Conservation (phyloP, 78 protist species). For the Paulinella micropora region DNA sequence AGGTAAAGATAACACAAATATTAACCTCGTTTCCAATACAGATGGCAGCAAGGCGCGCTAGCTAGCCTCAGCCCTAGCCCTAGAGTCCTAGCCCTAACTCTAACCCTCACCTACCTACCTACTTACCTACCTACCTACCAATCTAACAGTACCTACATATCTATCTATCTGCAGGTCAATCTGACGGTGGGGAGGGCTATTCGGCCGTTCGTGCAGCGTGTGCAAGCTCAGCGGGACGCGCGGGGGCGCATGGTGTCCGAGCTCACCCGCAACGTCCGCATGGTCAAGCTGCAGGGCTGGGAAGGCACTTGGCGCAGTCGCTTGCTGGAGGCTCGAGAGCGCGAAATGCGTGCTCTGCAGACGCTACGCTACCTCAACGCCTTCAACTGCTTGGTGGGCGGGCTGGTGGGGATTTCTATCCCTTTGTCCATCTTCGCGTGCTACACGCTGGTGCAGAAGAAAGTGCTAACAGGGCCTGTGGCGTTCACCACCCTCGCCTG, state of each 20-base stretch:
- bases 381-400: not conserved
- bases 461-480: not conserved
- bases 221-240: conserved; percentile 12
- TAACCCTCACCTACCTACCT: no score
- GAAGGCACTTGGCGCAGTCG: not conserved
- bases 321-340: not conserved
- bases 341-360: not conserved
- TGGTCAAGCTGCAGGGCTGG: not conserved
- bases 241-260: not conserved
- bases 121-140: no score
- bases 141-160: no score
- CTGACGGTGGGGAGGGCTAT: no score
- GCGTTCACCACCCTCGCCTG: conserved; percentile 28
- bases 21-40: no score
- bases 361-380: not conserved
- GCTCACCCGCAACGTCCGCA: not conserved
- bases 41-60: no score
- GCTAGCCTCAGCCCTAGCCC: no score
- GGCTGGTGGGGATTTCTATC: not conserved
- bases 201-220: not conserved
- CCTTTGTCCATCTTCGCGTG: not conserved
- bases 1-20: no score
- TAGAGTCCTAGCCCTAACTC: no score
- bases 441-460: not conserved
- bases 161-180: no score